Percentiles rank a stretch among this genome's conserved stretches.
phyloP scores from a whole-genome alignment of 352 stramenopile species.

The Chrysophaeum taylorii region DNA sequence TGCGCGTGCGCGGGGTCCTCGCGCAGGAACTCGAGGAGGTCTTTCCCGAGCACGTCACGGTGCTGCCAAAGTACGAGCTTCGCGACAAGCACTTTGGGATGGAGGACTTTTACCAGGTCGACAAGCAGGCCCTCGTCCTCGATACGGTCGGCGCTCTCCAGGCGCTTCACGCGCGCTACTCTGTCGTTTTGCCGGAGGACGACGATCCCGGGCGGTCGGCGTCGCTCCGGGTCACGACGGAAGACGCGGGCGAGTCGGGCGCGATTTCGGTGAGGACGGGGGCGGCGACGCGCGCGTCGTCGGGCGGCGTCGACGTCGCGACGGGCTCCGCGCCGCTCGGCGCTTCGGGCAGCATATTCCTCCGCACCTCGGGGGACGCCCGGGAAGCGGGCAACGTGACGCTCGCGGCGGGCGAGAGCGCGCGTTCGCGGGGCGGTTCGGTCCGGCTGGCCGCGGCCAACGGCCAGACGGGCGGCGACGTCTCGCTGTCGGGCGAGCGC shows the following conservation, averaged over 20 bases:
- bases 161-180: slow-evolving; percentile 48
- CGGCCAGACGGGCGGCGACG: slow-evolving; percentile 9
- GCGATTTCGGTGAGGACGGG: slow-evolving; percentile 17
- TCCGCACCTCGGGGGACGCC: too few relatives aligned
- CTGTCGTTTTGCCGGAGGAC: not conserved
- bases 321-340: not conserved
- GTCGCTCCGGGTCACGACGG: slow-evolving; percentile 12
- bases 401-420: slow-evolving; percentile 3
- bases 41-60: slow-evolving; percentile 79
- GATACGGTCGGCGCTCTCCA: slow-evolving; percentile 76
- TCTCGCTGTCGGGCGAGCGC: too few relatives aligned
- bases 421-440: too few relatives aligned
- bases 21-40: slow-evolving; percentile 74
- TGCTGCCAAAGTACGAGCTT: slow-evolving; percentile 60
- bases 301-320: not conserved
- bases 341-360: not conserved
- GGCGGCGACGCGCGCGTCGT: slow-evolving; percentile 18
- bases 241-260: slow-evolving; percentile 23
- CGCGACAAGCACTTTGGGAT: slow-evolving; percentile 72
- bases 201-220: slow-evolving; percentile 3
- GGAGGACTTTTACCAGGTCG: slow-evolving; percentile 79
- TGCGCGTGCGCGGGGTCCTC: slow-evolving; percentile 73
- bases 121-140: slow-evolving; percentile 78
- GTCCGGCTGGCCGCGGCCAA: too few relatives aligned
- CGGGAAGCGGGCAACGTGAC: slow-evolving; percentile 16